phyloP scores from a whole-genome alignment of 2,329 filamentous ascomycete genomes.

The Escovopsis sp. region DNA sequence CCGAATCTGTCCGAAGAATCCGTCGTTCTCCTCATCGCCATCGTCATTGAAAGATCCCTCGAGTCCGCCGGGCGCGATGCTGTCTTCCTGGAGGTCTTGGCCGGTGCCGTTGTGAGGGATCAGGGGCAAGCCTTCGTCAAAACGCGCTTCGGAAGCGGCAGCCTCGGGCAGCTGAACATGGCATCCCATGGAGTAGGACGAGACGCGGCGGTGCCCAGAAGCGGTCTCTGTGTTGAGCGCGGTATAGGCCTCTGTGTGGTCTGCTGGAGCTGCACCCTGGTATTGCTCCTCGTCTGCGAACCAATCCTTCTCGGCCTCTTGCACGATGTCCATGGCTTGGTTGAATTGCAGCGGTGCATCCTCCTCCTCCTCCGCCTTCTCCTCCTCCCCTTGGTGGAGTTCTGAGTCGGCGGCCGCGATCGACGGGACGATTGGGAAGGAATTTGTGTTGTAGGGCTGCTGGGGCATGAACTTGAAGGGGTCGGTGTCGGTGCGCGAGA shows the following conservation, averaged over 20 bases:
- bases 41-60: constrained; percentile 27
- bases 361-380: constrained; percentile 10
- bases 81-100: constrained; percentile 1
- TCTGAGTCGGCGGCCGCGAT: constrained; percentile 9
- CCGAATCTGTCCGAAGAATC: constrained; percentile 46
- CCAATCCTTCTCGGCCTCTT: constrained; percentile 35
- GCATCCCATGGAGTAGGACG: constrained; percentile 27
- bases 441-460: constrained; percentile 43
- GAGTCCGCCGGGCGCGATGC: not conserved
- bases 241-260: no score
- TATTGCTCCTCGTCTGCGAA: constrained; percentile 26
- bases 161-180: constrained; percentile 26
- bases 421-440: constrained; percentile 43
- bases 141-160: constrained; percentile 41
- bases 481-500: constrained; percentile 33
- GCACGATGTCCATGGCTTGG: constrained; percentile 39
- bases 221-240: not conserved
- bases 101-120: constrained; percentile 24
- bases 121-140: constrained; percentile 55
- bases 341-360: constrained; percentile 30
- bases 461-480: constrained; percentile 44
- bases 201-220: constrained; percentile 10
- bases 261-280: constrained; percentile 5
- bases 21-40: constrained; percentile 36
- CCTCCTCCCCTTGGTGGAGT: no score